Base-by-base conservation (phyloP, 148 eudicot genomes). In the Cornus controversa region DNA sequence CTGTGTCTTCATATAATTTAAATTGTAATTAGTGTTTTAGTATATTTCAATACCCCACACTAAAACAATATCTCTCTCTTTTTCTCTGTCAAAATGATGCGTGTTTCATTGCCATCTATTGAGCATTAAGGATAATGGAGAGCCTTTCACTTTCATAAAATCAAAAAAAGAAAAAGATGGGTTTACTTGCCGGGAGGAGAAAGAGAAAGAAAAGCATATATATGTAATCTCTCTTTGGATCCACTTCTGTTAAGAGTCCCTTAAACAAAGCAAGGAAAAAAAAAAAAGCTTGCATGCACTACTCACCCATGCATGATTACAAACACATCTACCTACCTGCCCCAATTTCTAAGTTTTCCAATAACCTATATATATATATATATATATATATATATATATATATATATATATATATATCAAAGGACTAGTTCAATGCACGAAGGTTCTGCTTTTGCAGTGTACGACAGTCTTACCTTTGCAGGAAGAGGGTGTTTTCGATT, bases 101-200 rank as follows among this genome's bases (percentile, higher is more conserved):
- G 22, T 54, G 60, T 60, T 60, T 11, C 1, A 11, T 50, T 47
- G 53, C 10, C 53, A 47, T 11, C 53, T 47, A 47, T 47, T 8
- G 53, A 47, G 63, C 63, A 20, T 1, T 3, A 57, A 5, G 4
- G 18, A 50, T 11, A 50, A 50, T 50, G 57, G 57, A 60, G 25
- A 60, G 22, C 22, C 64, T 60, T 60, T 60, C 64, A 60, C 64
- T 60, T 60, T 60, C 23, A 60, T 4, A 22, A 60, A 60, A 60
- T 27, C 3, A 31, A 10, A 11, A 66, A 28, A 66, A 66, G n/a
- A 18, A 14, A 66, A 29, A 67, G 10, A 7, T 67, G 37, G 37
- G 70, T 27, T 67, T 67, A 67, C 70, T 67, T 67, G 70, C 45
- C 45, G 70, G 70, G 23, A 67, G 70, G 70, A 31, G 70, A 31